Base-by-base conservation (phyloP, 2,329 filamentous ascomycete species). In the Aspergillus floridensis region DNA sequence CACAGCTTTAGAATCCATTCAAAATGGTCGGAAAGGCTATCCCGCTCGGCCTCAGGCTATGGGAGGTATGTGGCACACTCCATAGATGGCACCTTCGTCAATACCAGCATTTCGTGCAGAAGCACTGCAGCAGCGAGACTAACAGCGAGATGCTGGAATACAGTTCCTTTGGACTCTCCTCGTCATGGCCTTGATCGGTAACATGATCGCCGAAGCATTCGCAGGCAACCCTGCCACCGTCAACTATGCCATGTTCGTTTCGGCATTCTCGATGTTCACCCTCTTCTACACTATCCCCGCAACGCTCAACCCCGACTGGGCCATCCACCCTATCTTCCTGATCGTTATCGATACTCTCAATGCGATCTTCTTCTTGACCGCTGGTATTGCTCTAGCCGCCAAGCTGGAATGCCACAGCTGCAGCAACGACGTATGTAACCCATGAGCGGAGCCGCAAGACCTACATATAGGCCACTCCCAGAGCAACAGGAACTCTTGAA, bases 141-240 rank as follows among this genome's bases (percentile, higher is more conserved):
- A 53, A 52, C n/a, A 29, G 46, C 59, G 56, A 50, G 66, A 53
- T n/a, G 29, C 16, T 46, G 11, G 8, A 29, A 19, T 41, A 29
- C 47, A 88, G 84, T 84, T 87, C 73, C 53, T 86, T 68, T 86
- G 81, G 76, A 79, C 84, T 35, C 71, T 87, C 58, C 79, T 88
- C 68, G 74, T 87, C 69, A 84, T 87, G 77, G 79, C 84, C 12
- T 78, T 88, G 49, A 72, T 86, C 65, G 86, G 85, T 65, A 86
- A 87, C 78, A 86, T 87, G 78, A 85, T 88, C 70, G 77, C 79
- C 54, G 76, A 80, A 44, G 74, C 80, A 4, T 76, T 75, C 59
- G 67, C 76, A 55, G 83, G 85, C 29, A 84, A 85, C 66, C 81
- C 84, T 2, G 77, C 82, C 22, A 79, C 85, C 54, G 77, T 89